phyloP scores from a whole-genome alignment of 140 eudicot species.

The Anethum foeniculum region DNA sequence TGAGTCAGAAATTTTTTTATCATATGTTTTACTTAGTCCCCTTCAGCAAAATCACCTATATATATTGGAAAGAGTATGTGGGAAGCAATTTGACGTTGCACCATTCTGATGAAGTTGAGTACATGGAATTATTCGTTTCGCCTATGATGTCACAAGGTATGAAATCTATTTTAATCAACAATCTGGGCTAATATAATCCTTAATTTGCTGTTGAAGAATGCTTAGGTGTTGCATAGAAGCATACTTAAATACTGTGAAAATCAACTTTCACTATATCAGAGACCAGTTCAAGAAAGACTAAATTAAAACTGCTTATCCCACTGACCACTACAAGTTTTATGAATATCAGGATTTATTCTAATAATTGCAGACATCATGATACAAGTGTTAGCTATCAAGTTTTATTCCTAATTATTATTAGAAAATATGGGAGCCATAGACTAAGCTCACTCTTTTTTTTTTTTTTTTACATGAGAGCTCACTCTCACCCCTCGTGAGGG shows the following conservation, averaged over 20 bases:
- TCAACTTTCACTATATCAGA: not conserved
- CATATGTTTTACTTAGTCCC: too few species aligned
- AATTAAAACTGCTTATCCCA: not conserved
- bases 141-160: not conserved
- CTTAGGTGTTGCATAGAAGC: not conserved
- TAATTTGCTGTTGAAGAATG: not conserved
- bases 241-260: not conserved
- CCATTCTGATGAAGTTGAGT: not conserved
- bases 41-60: not conserved
- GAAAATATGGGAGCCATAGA: not conserved
- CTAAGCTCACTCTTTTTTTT: not conserved
- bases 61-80: too few species aligned
- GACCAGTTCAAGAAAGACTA: not conserved
- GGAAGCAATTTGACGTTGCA: not conserved
- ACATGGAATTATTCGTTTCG: not conserved
- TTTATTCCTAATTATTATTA: too few species aligned
- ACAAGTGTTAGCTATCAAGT: not conserved
- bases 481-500: not conserved
- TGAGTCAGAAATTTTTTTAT: not conserved
- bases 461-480: not conserved
- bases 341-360: not conserved
- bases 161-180: not conserved
- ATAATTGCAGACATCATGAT: not conserved
- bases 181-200: not conserved
- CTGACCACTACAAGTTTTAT: not conserved